These are phyloP conservation scores for Fusarium pseudoanthophilum DNA, from an alignment of 2,329 filamentous ascomycete species.

Conservation along the genomic window DNA sequence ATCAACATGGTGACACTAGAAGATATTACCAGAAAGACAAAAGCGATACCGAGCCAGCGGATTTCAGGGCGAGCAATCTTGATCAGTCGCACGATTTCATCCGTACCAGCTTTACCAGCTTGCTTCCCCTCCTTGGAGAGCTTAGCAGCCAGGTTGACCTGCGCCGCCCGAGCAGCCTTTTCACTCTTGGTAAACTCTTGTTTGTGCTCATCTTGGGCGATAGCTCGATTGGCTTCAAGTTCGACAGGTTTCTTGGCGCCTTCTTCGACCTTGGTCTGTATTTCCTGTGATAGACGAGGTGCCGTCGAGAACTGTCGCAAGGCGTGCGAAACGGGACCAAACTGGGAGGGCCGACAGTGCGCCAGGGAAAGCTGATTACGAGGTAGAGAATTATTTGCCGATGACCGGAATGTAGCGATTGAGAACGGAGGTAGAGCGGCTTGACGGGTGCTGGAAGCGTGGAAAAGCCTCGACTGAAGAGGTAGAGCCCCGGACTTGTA, in stretches of 20 bases:
- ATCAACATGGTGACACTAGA: constrained; percentile 96
- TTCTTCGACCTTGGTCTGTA: constrained; percentile 45
- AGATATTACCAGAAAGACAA: constrained; percentile 86
- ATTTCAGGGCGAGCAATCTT: constrained; percentile 90
- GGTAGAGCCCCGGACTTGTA: constrained; percentile 27
- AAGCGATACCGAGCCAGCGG: constrained; percentile 80
- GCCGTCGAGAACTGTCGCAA: constrained; percentile 48
- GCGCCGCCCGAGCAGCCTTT: constrained; percentile 84
- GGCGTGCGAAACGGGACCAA: constrained; percentile 28
- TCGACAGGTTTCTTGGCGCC: constrained; percentile 53
- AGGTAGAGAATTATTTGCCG: constrained; percentile 18
- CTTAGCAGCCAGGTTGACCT: constrained; percentile 89
- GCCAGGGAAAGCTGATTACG: constrained; percentile 3
- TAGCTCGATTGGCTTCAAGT: constrained; percentile 46
- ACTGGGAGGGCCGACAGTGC: constrained; percentile 5
- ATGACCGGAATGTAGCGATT: constrained; percentile 38
- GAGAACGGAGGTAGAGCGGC: constrained; percentile 43
- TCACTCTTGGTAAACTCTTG: constrained; percentile 74
- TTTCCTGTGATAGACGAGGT: constrained; percentile 37
- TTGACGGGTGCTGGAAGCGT: constrained; percentile 30
- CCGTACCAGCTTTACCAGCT: constrained; percentile 68
- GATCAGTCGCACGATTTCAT: constrained; percentile 86
- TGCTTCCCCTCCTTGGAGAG: constrained; percentile 83
- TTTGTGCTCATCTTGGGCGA: constrained; percentile 49
- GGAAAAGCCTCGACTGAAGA: constrained; percentile 32